phyloP scores from a whole-genome alignment of 2,329 filamentous ascomycete genomes.

The Colletotrichum horii region DNA sequence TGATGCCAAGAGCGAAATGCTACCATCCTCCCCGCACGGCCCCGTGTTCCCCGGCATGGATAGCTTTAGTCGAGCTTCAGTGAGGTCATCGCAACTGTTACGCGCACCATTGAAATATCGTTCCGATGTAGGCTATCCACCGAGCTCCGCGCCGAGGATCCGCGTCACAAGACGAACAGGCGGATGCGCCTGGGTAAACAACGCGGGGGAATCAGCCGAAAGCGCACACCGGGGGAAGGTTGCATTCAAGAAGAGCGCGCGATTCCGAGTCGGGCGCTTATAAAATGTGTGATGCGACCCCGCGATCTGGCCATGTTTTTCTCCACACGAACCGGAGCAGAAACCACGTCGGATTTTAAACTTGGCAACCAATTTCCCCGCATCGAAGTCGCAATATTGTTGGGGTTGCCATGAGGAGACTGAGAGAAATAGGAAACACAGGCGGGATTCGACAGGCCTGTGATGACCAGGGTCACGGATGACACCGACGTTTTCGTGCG shows the following conservation, averaged over 20 bases:
- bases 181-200: neutral
- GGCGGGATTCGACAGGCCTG: neutral
- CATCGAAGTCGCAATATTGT: neutral
- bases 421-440: neutral
- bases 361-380: neutral
- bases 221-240: neutral
- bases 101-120: slow-evolving; percentile 15
- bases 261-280: slow-evolving; percentile 10
- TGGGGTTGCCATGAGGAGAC: neutral
- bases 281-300: neutral
- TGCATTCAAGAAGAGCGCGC: neutral
- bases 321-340: neutral
- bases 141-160: neutral
- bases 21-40: neutral
- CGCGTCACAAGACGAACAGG: neutral
- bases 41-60: slow-evolving; percentile 5
- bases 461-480: neutral
- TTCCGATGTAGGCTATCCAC: neutral
- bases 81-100: slow-evolving; percentile 17
- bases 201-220: neutral
- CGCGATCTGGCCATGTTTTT: neutral
- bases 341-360: neutral
- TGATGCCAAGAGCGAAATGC: neutral
- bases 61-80: neutral
- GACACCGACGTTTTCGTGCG: neutral